Conservation (phyloP, 495 filamentous ascomycete genomes). For the Rhypophila decipiens region DNA sequence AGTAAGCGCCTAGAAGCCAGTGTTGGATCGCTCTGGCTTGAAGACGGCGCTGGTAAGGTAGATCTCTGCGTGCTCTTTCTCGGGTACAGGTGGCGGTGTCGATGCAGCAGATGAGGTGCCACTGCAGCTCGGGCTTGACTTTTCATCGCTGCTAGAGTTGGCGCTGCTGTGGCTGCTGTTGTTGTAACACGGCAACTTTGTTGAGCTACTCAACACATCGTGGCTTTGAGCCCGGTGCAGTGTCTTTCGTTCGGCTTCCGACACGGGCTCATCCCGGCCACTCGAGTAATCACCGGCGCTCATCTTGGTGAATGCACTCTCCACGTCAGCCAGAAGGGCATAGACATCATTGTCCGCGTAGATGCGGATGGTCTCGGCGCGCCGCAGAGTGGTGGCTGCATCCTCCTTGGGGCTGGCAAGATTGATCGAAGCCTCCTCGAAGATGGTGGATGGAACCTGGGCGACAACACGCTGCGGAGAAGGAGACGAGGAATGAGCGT, state of each 20-base stretch:
- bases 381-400: conserved; percentile 17
- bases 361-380: conserved; percentile 59
- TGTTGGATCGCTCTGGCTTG: conserved; percentile 9
- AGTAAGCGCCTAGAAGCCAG: neutral
- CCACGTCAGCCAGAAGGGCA: conserved; percentile 55
- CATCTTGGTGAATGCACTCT: conserved; percentile 52
- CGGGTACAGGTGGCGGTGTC: conserved; percentile 4
- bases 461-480: conserved; percentile 40
- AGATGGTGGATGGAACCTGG: conserved; percentile 43
- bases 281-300: conserved; percentile 19
- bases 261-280: conserved; percentile 8
- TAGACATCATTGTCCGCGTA: conserved; percentile 61
- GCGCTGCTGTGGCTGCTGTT: conserved; percentile 14
- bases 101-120: conserved; percentile 10
- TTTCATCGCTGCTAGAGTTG: conserved; percentile 15
- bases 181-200: no score
- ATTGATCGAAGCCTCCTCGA: conserved; percentile 26
- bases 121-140: conserved; percentile 14
- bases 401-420: conserved; percentile 16
- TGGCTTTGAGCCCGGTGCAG: conserved; percentile 35
- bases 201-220: conserved; percentile 25
- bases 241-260: conserved; percentile 22
- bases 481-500: conserved; percentile 24
- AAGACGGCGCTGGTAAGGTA: conserved; percentile 43
- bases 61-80: conserved; percentile 18